Base-by-base conservation (phyloP, 2,329 filamentous ascomycete species). In the Fusarium clavum region DNA sequence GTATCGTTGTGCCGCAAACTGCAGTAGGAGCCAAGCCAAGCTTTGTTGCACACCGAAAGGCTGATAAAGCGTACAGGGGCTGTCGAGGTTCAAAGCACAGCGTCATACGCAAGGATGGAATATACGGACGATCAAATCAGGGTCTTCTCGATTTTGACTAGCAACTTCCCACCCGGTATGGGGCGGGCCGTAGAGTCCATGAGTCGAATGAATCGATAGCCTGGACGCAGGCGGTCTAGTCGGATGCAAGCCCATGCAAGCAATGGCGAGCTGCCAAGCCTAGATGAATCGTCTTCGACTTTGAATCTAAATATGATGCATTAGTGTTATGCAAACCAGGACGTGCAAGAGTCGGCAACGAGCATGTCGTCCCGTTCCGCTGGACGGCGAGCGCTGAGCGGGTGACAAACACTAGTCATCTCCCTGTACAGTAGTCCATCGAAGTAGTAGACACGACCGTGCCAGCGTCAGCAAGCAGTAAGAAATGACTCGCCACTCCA, bases 171-270 rank as follows among this genome's bases (percentile, higher is more conserved):
- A 56, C 83, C 84, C 8, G 79, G 74, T 25, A 85, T 82, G 14
- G 80, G 78, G 47, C 80, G 77, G 20, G 85, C 84, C 27, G 81
- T 79, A 24, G 78, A 77, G 61, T 88, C 83, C 69, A 83, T 77
- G 46, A 90, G 81, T 41, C 80, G 78, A 54, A 90, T 78, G 67
- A 88, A 85, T 46, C 87, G 84, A 77, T 87, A 88, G 20, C 87
- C 87, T 48, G 78, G 78, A 48, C 81, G 83, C 4, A 90, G 82
- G 41, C 87, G 85, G 77, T 89, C 87, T 14, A 90, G 83, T 6
- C 87, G 86, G 73, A 89, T 84, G 73, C 87, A 89, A 27, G 87
- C 85, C 87, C 87, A 89, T 12, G 83, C 85, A 27, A 85, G 80
- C 38, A 83, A 77, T 14, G 79, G 75, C 40, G 76, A 78, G 67